A percentile compares a stretch with the other conserved stretches of the same genome.
phyloP scores from a whole-genome alignment of 2,329 filamentous ascomycete genomes.

The Orbilia blumenaviensis region DNA sequence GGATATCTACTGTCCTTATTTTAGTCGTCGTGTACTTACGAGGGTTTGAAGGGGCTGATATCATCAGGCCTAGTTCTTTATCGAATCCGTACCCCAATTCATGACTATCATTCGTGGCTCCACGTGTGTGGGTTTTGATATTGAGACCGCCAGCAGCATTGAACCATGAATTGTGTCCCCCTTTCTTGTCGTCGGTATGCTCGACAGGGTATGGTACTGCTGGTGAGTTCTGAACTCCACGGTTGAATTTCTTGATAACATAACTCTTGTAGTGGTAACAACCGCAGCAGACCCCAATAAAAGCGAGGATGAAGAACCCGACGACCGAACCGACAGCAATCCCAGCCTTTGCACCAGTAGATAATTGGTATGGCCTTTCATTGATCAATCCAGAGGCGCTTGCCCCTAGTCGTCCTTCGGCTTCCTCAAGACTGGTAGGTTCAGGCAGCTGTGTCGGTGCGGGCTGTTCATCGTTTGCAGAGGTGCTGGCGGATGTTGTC shows the following conservation, averaged over 20 bases:
- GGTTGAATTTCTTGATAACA: slow-evolving; percentile 50
- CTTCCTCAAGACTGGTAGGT: slow-evolving; percentile 50
- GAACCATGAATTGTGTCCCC: slow-evolving; percentile 45
- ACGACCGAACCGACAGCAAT: slow-evolving; percentile 37
- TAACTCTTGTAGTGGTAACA: slow-evolving; percentile 46
- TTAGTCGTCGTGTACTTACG: slow-evolving; percentile 53
- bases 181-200: slow-evolving; percentile 30
- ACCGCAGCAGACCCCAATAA: slow-evolving; percentile 33
- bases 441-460: slow-evolving; percentile 26
- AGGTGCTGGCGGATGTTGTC: slow-evolving; percentile 20
- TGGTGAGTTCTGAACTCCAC: slow-evolving; percentile 18
- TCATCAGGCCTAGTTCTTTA: slow-evolving; percentile 54
- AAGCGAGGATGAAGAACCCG: slow-evolving; percentile 32
- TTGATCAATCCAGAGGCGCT: slow-evolving; percentile 50
- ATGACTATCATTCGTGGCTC: slow-evolving; percentile 51
- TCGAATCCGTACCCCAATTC: slow-evolving; percentile 53
- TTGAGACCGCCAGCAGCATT: slow-evolving; percentile 29
- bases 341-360: slow-evolving; percentile 37
- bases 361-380: slow-evolving; percentile 31
- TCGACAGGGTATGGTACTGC: slow-evolving; percentile 15
- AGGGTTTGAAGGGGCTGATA: slow-evolving; percentile 51
- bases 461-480: slow-evolving; percentile 13
- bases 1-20: slow-evolving; percentile 53
- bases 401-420: slow-evolving; percentile 37
- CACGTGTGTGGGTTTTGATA: slow-evolving; percentile 38